Conservation (phyloP, 352 stramenopile genomes). For the Hyaloperonospora arabidopsidis region DNA sequence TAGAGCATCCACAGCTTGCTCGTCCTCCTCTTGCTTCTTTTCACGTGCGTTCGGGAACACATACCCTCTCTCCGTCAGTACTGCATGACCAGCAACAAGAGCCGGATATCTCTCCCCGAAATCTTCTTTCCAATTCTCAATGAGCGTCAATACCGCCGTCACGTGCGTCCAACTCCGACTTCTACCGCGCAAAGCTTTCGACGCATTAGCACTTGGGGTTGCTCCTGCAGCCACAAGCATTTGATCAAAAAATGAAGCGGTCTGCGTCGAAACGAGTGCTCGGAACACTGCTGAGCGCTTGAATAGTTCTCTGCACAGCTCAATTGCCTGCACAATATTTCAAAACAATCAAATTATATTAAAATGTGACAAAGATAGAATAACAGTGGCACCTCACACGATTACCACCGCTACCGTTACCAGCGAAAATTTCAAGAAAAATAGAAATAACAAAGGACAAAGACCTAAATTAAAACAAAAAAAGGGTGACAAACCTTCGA, state of each 20-base stretch:
- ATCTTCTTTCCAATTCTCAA: slow-evolving; percentile 54
- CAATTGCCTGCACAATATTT: slow-evolving; percentile 20
- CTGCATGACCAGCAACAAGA: slow-evolving; percentile 41
- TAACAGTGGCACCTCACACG: too few species aligned
- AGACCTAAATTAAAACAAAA: too few species aligned
- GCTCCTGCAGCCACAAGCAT: slow-evolving; percentile 42
- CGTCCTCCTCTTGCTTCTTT: slow-evolving; percentile 16
- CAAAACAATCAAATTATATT: background rate
- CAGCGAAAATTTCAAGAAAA: too few species aligned
- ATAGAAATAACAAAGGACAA: too few species aligned
- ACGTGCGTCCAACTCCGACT: slow-evolving; percentile 22
- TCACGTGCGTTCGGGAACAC: slow-evolving; percentile 35
- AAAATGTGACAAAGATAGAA: too few species aligned
- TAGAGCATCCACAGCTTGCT: slow-evolving; percentile 9
- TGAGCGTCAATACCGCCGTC: slow-evolving; percentile 31
- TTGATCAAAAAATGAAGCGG: slow-evolving; percentile 37
- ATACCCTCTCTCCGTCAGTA: slow-evolving; percentile 46
- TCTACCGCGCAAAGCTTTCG: slow-evolving; percentile 15
- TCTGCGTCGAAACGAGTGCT: slow-evolving; percentile 34
- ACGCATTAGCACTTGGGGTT: slow-evolving; percentile 23
- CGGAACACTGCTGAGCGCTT: slow-evolving; percentile 46
- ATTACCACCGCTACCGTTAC: too few species aligned
- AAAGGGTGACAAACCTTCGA: slow-evolving; percentile 13
- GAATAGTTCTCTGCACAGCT: slow-evolving; percentile 51
- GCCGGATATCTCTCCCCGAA: slow-evolving; percentile 54